Conservation (phyloP, 164 flowering plant genomes). For the Taxillus chinensis region DNA sequence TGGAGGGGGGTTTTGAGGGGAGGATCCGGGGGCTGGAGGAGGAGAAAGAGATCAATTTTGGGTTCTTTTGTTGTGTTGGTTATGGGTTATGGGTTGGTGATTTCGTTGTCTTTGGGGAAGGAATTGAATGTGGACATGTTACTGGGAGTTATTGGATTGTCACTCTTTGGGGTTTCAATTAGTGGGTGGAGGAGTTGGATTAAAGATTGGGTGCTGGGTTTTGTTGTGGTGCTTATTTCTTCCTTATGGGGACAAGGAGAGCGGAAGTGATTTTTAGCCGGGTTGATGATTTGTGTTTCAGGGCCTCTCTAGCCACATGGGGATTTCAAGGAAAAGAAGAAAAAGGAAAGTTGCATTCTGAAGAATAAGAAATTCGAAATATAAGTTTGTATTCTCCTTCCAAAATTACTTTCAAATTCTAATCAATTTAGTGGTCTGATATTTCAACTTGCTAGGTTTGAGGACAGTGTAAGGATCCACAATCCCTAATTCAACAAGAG, state of each 20-base stretch:
- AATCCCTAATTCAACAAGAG: too few relatives aligned
- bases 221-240: constrained; percentile 18
- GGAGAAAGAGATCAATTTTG: constrained; percentile 1
- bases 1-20: constrained; percentile 29
- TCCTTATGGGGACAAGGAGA: constrained; percentile 19
- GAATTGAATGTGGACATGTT: constrained; percentile 20
- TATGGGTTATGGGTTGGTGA: constrained; percentile 9
- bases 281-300: constrained; percentile 5
- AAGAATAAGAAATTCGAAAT: too few relatives aligned
- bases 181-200: constrained; percentile 15
- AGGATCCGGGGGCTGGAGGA: constrained; percentile 22
- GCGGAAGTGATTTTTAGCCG: constrained; percentile 13
- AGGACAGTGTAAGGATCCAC: too few relatives aligned
- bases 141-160: constrained; percentile 20
- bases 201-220: constrained; percentile 25
- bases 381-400: too few relatives aligned
- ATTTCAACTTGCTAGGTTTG: too few relatives aligned
- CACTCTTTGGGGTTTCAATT: constrained; percentile 11
- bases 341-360: neutral
- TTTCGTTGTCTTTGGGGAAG: constrained; percentile 10
- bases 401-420: too few relatives aligned
- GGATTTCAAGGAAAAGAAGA: neutral
- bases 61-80: constrained; percentile 14
- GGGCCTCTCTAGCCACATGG: constrained; percentile 12
- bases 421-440: too few relatives aligned